Conservation (phyloP, 495 filamentous ascomycete species). For the Penicillium tannophilum region DNA sequence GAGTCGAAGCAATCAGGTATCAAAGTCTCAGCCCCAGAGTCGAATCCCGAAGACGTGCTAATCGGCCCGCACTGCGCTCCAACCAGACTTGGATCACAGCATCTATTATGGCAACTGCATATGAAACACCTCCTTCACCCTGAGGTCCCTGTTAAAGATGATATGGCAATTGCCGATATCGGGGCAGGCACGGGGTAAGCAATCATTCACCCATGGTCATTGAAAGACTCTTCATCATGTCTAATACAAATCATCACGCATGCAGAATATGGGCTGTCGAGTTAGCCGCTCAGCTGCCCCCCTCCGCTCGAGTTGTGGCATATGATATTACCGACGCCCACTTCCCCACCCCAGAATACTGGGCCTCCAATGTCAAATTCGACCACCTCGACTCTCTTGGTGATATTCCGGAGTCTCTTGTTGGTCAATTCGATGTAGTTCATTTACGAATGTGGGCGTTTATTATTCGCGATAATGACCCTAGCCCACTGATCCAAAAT, state of each 20-base stretch:
- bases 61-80: background rate
- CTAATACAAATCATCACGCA: no score
- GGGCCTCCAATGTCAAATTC: slow-evolving; percentile 33
- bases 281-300: slow-evolving; percentile 25
- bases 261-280: slow-evolving; percentile 36
- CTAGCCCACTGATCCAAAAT: slow-evolving; percentile 19
- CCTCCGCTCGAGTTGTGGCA: slow-evolving; percentile 23
- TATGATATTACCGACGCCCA: slow-evolving; percentile 36
- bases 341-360: slow-evolving; percentile 26
- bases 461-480: slow-evolving; percentile 26
- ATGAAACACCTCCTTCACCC: slow-evolving; percentile 31
- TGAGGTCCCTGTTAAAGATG: slow-evolving; percentile 20
- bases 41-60: no score
- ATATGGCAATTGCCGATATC: slow-evolving; percentile 36
- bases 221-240: no score
- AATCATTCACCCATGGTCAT: slow-evolving; percentile 1
- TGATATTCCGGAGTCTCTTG: slow-evolving; percentile 25
- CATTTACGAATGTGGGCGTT: slow-evolving; percentile 37
- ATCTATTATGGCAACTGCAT: slow-evolving; percentile 33
- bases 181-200: slow-evolving; percentile 38
- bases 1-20: background rate
- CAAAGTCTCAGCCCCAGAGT: background rate
- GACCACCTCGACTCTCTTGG: slow-evolving; percentile 27
- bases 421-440: slow-evolving; percentile 39
- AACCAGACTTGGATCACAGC: slow-evolving; percentile 29